Evolutionary conservation across 257 asterid species (phyloP).

Genomic region (Orobanche coerulescens): DNA sequence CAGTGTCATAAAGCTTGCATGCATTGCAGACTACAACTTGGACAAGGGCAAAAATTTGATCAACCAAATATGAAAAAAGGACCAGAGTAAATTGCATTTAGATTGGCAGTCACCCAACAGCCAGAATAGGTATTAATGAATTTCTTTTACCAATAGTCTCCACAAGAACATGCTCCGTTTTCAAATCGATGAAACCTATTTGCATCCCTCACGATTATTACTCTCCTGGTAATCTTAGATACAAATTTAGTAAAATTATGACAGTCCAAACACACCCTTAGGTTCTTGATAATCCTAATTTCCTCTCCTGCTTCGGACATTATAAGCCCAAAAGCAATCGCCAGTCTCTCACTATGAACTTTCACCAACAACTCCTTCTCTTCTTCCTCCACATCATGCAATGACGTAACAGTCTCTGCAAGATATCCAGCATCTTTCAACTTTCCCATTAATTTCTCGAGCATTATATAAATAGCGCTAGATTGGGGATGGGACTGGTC

Average conservation of each 20-base stretch:
- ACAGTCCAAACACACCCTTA: constrained; percentile 85
- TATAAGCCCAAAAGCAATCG: constrained; percentile 74
- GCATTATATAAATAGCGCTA: constrained; percentile 14
- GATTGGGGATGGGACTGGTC: constrained; percentile 53
- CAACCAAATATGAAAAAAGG: background rate
- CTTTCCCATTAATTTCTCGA: constrained; percentile 33
- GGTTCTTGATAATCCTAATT: constrained; percentile 79
- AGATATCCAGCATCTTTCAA: constrained; percentile 74
- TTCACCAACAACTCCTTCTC: constrained; percentile 79
- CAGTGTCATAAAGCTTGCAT: background rate
- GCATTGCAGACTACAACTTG: background rate
- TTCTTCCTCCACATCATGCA: constrained; percentile 93
- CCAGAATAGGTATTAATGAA: background rate
- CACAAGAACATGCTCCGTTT: constrained; percentile 75
- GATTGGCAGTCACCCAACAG: background rate
- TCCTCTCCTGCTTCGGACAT: constrained; percentile 51
- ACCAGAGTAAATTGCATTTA: background rate
- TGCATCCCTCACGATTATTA: constrained; percentile 74
- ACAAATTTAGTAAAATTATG: constrained; percentile 80
- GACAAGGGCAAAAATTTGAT: background rate
- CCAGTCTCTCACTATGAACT: constrained; percentile 87
- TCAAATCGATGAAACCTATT: constrained; percentile 82
- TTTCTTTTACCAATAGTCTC: constrained; percentile 66
- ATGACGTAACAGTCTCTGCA: constrained; percentile 51
- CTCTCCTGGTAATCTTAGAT: constrained; percentile 52